Evolutionary conservation across 1,284 basidiomycete genomes (phyloP).

Genomic region (Fomitopsis schrenkii): DNA sequence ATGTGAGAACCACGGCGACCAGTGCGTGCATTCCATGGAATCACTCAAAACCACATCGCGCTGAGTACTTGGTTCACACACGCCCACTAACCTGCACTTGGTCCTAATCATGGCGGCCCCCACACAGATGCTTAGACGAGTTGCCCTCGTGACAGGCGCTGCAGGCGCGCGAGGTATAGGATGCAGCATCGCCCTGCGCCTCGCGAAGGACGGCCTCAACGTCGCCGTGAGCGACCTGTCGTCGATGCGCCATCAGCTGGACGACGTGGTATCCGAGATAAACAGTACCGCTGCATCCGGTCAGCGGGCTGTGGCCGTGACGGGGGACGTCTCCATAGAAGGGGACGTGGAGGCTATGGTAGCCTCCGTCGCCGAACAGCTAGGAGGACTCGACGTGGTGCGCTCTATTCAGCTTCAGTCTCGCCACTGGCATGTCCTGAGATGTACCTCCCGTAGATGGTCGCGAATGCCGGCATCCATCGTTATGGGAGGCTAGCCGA

Average conservation of each 20-base stretch:
- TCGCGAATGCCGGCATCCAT: conserved; percentile 24
- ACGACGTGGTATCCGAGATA: conserved; percentile 15
- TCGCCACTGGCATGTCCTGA: too few species aligned
- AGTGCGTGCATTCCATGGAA: too few species aligned
- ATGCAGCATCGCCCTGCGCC: conserved; percentile 32
- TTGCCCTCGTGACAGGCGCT: conserved; percentile 31
- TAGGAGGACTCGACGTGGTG: conserved; percentile 24
- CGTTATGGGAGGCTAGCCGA: not conserved
- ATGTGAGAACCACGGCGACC: too few species aligned
- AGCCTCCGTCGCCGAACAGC: conserved; percentile 12
- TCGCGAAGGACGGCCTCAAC: conserved; percentile 36
- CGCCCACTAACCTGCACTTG: too few species aligned
- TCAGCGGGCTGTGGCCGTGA: conserved; percentile 13
- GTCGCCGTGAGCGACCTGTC: conserved; percentile 33
- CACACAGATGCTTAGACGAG: too few species aligned
- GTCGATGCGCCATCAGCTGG: conserved; percentile 16
- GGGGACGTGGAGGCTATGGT: conserved; percentile 23
- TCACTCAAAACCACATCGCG: too few species aligned
- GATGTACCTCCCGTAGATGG: conserved; percentile 14
- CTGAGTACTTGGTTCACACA: too few species aligned
- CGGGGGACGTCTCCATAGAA: conserved; percentile 22
- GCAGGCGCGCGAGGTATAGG: conserved; percentile 31
- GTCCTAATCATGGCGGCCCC: too few species aligned
- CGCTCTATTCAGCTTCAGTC: not conserved
- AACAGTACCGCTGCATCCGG: conserved; percentile 1